Evolutionary conservation across 305 asterid genomes (phyloP).

Genomic region (Fraxinus ornus): DNA sequence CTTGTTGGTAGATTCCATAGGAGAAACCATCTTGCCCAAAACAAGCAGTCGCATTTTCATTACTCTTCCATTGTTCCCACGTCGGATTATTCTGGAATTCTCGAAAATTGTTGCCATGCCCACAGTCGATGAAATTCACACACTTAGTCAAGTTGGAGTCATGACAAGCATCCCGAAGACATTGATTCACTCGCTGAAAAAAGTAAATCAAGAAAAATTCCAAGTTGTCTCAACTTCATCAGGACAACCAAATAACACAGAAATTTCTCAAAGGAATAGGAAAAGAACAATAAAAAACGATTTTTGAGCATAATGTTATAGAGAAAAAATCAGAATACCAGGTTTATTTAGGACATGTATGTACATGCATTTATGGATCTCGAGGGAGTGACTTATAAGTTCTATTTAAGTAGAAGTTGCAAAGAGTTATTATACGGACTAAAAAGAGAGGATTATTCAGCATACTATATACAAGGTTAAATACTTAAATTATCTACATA

Average conservation of each 20-base stretch:
- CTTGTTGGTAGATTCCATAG: constrained; percentile 67
- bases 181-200: constrained; percentile 76
- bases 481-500: not conserved
- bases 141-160: constrained; percentile 32
- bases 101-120: constrained; percentile 41
- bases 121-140: constrained; percentile 64
- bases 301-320: not conserved
- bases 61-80: constrained; percentile 55
- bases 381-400: not conserved
- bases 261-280: not conserved
- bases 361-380: not conserved
- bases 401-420: not conserved
- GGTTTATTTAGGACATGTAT: not conserved
- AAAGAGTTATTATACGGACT: not conserved
- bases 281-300: not conserved
- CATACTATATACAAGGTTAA: not conserved
- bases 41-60: constrained; percentile 59
- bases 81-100: constrained; percentile 25
- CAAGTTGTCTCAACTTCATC: not conserved
- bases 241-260: not conserved
- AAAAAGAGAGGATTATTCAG: not conserved
- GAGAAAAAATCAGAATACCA: not conserved
- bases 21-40: constrained; percentile 45
- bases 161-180: constrained; percentile 70
- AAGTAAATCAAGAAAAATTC: constrained; percentile 21